These are phyloP conservation scores for Aspergillus ochraceoroseus DNA, from an alignment of 2,329 filamentous ascomycete genomes.

Conservation along the genomic window DNA sequence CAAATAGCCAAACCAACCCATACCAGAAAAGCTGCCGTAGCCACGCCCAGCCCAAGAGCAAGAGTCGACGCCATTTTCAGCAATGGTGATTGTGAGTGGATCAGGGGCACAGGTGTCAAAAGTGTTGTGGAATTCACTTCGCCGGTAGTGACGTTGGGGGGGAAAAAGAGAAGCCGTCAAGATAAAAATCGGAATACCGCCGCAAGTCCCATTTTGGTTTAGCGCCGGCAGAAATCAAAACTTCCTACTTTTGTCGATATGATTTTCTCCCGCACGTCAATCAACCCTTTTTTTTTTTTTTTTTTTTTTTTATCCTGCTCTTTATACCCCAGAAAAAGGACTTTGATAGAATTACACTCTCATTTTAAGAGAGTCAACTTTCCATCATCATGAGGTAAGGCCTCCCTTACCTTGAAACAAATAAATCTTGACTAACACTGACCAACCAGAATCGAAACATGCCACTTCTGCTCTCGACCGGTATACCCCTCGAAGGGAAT, in stretches of 20 bases:
- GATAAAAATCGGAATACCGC: constrained; percentile 38
- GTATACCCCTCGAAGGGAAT: constrained; percentile 63
- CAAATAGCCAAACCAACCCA: constrained; percentile 28
- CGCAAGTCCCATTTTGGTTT: constrained; percentile 30
- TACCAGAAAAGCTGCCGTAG: constrained; percentile 72
- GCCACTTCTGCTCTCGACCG: constrained; percentile 64
- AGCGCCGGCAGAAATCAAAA: constrained; percentile 31
- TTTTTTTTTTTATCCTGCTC: too few relatives aligned
- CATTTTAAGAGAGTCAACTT: too few relatives aligned
- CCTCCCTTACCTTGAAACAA: neutral
- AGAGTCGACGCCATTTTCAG: constrained; percentile 43
- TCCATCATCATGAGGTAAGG: constrained; percentile 23
- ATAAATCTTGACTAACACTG: neutral
- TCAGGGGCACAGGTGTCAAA: too few relatives aligned
- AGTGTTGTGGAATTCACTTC: too few relatives aligned
- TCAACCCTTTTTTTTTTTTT: too few relatives aligned
- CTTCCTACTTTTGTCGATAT: constrained; percentile 21
- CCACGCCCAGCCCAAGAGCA: constrained; percentile 45
- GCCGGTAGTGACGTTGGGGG: constrained; percentile 18
- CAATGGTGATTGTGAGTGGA: too few relatives aligned
- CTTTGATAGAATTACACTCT: too few relatives aligned
- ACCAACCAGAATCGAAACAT: constrained; percentile 51
- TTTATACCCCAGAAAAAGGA: too few relatives aligned
- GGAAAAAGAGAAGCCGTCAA: constrained; percentile 20
- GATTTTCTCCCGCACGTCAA: constrained; percentile 18